Evolutionary conservation across 148 eudicot genomes (phyloP), one percentile per base, ranked within the genome.

Genomic region (Silene uniflora): DNA sequence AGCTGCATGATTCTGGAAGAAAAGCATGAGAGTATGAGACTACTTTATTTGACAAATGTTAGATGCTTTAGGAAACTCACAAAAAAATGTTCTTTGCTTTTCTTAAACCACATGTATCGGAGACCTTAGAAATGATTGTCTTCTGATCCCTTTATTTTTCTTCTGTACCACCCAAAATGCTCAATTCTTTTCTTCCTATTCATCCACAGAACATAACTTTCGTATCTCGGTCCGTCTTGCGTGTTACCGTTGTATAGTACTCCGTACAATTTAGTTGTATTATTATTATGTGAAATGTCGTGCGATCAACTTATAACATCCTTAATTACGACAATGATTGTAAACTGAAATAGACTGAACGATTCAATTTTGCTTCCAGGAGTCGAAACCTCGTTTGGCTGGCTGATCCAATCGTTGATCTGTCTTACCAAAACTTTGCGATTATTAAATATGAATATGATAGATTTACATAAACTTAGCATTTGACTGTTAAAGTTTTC

Each of bases 31-130:
- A n/a, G n/a, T n/a, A n/a, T n/a, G 35, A 47, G 56, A 78, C 39
- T 27, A 16, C 80, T 78, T 64, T 72, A 17, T 55, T 42, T 21
- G 64, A 52, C 71, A 65, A 62, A 49, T 39, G 58, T 46, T 18
- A 2, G 22, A 49, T 62, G 19, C 56, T 60, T 77, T 47, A 6
- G 11, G 11, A 10, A 58, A 11, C 56, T 70, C 23, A 42, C 1
- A 47, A 27, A 23, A 14, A 27, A 65, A 24, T 73, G 81, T 78
- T 73, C 77, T 39, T 78, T 78, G 32, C 77, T 78, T 78, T 73
- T 18, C 81, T 78, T 78, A 54, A 71, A 63, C 44, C 75, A 64
- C 76, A 78, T 72, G 72, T 64, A 23, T 27, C 2, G 2, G 29
- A 27, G 29, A 27, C 29, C 55, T 19, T 3, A 0, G 27, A 69